Conservation (phyloP, 2,329 filamentous ascomycete genomes). For the Calonectria leucothoes region DNA sequence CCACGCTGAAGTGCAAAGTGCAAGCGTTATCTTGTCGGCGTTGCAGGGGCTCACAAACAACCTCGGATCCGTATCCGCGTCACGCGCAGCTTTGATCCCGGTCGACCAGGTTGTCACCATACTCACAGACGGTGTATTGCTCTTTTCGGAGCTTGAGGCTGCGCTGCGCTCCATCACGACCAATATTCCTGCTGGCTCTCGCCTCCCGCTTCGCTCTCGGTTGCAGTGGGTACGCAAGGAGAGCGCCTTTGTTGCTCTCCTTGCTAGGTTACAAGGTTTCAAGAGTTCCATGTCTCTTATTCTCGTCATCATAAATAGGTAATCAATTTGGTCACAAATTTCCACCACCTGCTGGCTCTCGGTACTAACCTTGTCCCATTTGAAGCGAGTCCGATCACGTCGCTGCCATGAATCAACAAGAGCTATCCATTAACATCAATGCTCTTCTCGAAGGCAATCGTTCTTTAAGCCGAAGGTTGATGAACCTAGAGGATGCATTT, state of each 20-base stretch:
- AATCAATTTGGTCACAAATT: too few species aligned
- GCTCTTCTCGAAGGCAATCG: conserved; percentile 15
- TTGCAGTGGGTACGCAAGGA: conserved; percentile 13
- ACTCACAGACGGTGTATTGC: conserved; percentile 5
- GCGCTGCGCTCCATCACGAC: neutral
- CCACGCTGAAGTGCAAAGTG: conserved; percentile 23
- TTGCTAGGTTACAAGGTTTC: neutral
- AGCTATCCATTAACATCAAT: neutral
- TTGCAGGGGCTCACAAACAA: neutral
- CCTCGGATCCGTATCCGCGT: accelerated
- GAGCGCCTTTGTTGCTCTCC: neutral
- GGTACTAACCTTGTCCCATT: too few species aligned
- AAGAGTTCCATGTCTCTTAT: conserved; percentile 22
- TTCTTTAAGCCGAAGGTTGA: neutral
- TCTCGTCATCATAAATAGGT: conserved; percentile 13
- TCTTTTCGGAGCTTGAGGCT: conserved; percentile 25
- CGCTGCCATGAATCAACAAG: neutral
- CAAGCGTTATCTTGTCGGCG: conserved; percentile 6
- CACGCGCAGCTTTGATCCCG: neutral
- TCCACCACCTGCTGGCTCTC: too few species aligned
- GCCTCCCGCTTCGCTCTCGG: neutral
- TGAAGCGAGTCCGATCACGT: neutral
- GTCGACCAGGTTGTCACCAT: conserved; percentile 11
- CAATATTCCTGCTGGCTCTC: accelerated
- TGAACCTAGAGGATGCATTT: conserved; percentile 12